Conservation (phyloP, 2,329 filamentous ascomycete species). For the Sarocladiaceae sp. region DNA sequence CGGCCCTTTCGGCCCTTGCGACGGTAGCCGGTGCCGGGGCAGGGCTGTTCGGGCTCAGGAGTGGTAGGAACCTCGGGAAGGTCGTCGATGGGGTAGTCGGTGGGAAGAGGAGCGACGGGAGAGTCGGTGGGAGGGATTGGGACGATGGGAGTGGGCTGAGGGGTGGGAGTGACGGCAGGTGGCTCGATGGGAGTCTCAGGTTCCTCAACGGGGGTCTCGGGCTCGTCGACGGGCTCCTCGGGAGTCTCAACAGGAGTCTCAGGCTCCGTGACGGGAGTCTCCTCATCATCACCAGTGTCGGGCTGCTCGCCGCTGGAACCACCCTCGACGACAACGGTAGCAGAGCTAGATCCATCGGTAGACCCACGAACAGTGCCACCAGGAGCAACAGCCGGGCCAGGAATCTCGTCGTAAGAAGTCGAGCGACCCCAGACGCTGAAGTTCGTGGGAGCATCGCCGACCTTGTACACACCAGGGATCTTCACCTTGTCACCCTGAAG, state of each 20-base stretch:
- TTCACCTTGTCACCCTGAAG: constrained; percentile 8
- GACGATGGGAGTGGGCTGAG: background rate
- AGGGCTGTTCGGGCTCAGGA: background rate
- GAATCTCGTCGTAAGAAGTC: background rate
- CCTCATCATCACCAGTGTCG: background rate
- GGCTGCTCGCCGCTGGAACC: background rate
- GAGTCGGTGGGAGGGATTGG: background rate
- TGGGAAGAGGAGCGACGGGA: background rate
- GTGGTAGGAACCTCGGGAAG: background rate
- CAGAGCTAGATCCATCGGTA: background rate
- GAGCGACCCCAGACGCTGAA: constrained; percentile 9
- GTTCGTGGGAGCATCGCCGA: constrained; percentile 1
- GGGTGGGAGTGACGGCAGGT: background rate
- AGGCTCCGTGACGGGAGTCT: background rate
- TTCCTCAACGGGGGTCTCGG: too few relatives aligned
- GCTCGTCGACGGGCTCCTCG: background rate
- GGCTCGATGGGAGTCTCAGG: background rate
- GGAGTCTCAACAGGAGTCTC: background rate
- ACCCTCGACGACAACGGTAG: background rate
- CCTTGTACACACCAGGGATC: constrained; percentile 28
- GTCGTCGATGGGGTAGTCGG: background rate
- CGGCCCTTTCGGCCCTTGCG: constrained; percentile 2
- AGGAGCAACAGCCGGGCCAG: constrained; percentile 1
- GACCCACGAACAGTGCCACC: constrained; percentile 4
- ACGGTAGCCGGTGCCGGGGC: background rate